Base-by-base conservation (phyloP, 2,329 filamentous ascomycete species). In the Alternaria triticimaculans region DNA sequence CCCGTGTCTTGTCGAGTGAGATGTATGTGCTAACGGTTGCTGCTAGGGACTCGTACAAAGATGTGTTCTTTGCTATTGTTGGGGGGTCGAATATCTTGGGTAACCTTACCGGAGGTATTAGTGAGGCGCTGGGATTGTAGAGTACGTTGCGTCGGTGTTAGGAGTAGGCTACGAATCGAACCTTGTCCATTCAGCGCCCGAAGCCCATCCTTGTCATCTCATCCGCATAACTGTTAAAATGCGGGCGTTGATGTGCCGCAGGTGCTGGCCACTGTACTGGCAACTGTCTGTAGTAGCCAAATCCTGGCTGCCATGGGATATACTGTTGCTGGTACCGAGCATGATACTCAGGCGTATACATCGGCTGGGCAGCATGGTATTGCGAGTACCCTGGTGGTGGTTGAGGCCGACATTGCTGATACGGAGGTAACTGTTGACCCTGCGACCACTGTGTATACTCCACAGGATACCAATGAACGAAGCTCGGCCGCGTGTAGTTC, bases 1-100 rank as follows among this genome's bases (percentile, higher is more conserved):
- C 15, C 6, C 8, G 3, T 15, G 30, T 33, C 14, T 33, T 6
- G 9, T 23, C 12, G 20, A 6, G 3, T 49, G 15, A 7, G 30
- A 37, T 3, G 3, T 37, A 0, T 37, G 14, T 9, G 23, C 46
- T 55, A 25, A 18, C 11, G 11, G 21, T 15, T 18, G 20, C 9
- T 43, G n/a, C 18, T 51, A 65, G 63, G 20, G 67, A 69, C 7
- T 62, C 61, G n/a, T 71, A 69, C 11, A 69, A 69, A 12, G 62
- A 69, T 60, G 57, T 23, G 2, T 20, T 71, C 2, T 45, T 71
- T 4, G 64, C 55, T 15, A 33, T 62, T 37, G 62, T 30, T 7
- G 68, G 68, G 4, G 67, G 67, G 1, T 58, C 54, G 20, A 44
- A 63, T 10, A 58, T 66, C 8, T 9, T 71, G 43, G 62, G 58